Evolutionary conservation across 192 early-diverging fungal genomes (phyloP).

Genomic region (Backusella tuberculispora): DNA sequence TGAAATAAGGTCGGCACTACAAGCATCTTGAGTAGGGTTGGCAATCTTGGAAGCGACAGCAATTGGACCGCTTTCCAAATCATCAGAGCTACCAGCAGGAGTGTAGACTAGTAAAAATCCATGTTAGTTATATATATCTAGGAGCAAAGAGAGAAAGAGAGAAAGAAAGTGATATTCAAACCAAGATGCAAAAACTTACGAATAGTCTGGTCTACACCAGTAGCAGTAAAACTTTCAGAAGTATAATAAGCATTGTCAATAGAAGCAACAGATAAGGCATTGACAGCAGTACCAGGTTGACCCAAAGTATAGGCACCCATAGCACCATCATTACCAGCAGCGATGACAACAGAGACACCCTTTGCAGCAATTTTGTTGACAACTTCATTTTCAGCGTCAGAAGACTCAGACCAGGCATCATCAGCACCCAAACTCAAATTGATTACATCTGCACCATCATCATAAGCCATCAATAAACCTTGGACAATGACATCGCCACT

Average conservation of each 20-base stretch:
- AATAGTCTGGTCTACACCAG: not conserved
- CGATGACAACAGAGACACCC: conserved; percentile 52
- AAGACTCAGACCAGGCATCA: conserved; percentile 52
- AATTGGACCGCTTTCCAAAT: conserved; percentile 34
- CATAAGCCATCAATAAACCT: conserved; percentile 71
- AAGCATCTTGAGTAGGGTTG: conserved; percentile 56
- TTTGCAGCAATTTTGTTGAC: conserved; percentile 51
- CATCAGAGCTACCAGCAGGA: conserved; percentile 2
- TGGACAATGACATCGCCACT: conserved; percentile 75
- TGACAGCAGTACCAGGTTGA: conserved; percentile 59
- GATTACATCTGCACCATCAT: conserved; percentile 72
- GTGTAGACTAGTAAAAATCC: not conserved
- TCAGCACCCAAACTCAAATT: conserved; percentile 81
- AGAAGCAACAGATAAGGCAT: conserved; percentile 63
- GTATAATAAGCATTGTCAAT: conserved; percentile 49
- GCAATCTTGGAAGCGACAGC: conserved; percentile 48
- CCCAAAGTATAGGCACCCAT: conserved; percentile 60
- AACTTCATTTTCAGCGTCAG: conserved; percentile 60
- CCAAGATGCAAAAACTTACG: not conserved
- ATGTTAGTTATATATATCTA: not conserved
- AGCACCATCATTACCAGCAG: conserved; percentile 68
- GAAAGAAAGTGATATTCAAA: not conserved
- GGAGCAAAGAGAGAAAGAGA: no score
- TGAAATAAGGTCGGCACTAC: conserved; percentile 45
- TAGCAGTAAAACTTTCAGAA: conserved; percentile 26